These are phyloP conservation scores for Calonectria leucothoes DNA, from an alignment of 2,329 filamentous ascomycete species.

Conservation along the genomic window DNA sequence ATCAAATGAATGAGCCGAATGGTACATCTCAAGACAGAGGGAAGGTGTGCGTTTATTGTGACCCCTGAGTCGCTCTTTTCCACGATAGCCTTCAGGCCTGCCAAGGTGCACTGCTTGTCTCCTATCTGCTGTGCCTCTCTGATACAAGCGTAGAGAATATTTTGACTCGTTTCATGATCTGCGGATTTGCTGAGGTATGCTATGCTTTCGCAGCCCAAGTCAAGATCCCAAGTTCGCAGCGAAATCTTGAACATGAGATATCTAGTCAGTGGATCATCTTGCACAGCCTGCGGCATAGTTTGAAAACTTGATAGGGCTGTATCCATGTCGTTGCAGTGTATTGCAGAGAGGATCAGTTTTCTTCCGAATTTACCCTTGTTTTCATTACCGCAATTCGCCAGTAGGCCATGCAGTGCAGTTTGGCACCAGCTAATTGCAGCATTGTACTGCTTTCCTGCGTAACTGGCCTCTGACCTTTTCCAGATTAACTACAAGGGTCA, in stretches of 20 bases:
- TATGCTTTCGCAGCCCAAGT: constrained; percentile 73
- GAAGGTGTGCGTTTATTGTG: constrained; percentile 44
- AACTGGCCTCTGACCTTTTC: constrained; percentile 77
- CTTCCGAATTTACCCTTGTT: constrained; percentile 78
- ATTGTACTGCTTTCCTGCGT: constrained; percentile 62
- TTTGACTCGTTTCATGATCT: constrained; percentile 59
- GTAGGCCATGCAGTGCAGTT: constrained; percentile 74
- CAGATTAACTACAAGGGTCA: constrained; percentile 74
- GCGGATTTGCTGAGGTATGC: constrained; percentile 66
- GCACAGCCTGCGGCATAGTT: constrained; percentile 68
- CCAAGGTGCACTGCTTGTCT: constrained; percentile 67
- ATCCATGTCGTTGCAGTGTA: constrained; percentile 56
- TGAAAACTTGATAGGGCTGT: constrained; percentile 56
- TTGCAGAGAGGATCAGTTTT: constrained; percentile 77
- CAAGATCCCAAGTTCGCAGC: constrained; percentile 67
- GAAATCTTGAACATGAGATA: constrained; percentile 83
- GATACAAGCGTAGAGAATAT: constrained; percentile 83
- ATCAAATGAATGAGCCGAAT: constrained; percentile 62
- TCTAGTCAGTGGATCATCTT: constrained; percentile 72
- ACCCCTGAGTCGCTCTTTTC: constrained; percentile 38
- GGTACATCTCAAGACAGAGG: constrained; percentile 59
- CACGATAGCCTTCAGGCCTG: constrained; percentile 49
- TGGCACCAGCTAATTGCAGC: constrained; percentile 77
- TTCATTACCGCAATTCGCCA: constrained; percentile 71
- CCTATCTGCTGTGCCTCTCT: constrained; percentile 78